Evolutionary conservation across 768 basidiomycete species (phyloP), one percentile per base, ranked within the genome.

Genomic region (Tricholoma sp.): DNA sequence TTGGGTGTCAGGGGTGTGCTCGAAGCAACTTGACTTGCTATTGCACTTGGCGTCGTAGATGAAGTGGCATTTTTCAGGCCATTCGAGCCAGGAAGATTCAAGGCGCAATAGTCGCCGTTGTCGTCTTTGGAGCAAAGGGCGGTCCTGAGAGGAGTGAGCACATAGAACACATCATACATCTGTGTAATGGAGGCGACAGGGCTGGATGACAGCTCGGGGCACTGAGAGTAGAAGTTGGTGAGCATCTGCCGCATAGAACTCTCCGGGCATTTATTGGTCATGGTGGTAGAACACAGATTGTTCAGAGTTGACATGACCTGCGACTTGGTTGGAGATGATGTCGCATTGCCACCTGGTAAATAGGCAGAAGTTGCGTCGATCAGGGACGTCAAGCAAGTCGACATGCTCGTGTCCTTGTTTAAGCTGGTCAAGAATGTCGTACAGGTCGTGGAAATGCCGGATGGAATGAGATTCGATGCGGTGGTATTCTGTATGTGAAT

Each of bases 161-260:
- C 60, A 74, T 92, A 99, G 29, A 98, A 73, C 31, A 84, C 74
- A 67, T 98, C 95, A 73, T 98, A 99, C 1, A 81, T 71, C 28
- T 70, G 63, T 68, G 82, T 68, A 47, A 97, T 88, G 24, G 76
- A 67, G 0, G 45, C 1, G 59, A 79, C 80, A 48, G 73, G 66
- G 49, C 55, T 65, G 9, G 79, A 72, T 3, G 82, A 83, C 62
- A 99, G 74, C 74, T 98, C 96, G 17, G 65, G 56, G 78, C 96
- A 99, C 10, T 80, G 77, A 8, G 79, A 64, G 69, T 86, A 85
- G 74, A 98, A 97, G 7, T 74, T 56, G 52, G 81, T 72, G 53
- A 98, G 82, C 62, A 82, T 76, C 41, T 74, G 57, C 54, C 86
- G 81, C 65, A 98, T 69, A 56, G 76, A 66, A 39, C 72, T 78